Evolutionary conservation across 495 filamentous ascomycete species (phyloP), one percentile per base, ranked within the genome.

Genomic region (Xylaria bambusicola): DNA sequence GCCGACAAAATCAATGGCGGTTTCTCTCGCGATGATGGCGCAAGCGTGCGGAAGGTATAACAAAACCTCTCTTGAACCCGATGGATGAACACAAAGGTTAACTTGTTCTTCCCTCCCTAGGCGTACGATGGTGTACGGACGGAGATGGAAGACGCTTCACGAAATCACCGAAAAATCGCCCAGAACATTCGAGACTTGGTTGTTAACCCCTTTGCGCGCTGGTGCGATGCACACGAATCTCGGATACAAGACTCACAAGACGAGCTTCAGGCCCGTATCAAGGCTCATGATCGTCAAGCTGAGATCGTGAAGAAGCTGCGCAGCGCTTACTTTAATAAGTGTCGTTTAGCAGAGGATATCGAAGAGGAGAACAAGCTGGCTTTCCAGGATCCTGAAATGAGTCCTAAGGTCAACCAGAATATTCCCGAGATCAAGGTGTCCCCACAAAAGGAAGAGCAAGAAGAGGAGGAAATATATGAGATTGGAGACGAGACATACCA

Each of bases 341-440:
- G 94, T 67, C 89, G 94, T 45, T 82, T 96, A 42, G 87, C 97
- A 6, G 94, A 99, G 72, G 94, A 99, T 68, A 73, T 97, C 53
- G 95, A 98, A 66, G 94, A 99, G 74, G 94, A 99, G 81, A 96
- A 97, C 69, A 97, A 98, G 74, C 84, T 99, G 12, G 93, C 91
- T 29, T 97, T 98, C 71, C 91, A 97, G 68, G 91, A 90, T 60
- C 91, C 93, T 1, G 75, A 79, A 58, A 69, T 58, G 27, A 81
- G 79, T 66, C 79, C 82, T 13, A 78, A 81, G 56, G 64, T 73
- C 62, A 64, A 63, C 54, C 62, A 75, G 65, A 70, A 75, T 56
- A 77, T 80, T 61, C 82, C 81, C 44, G 80, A 82, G 64, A 87
- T 85, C 72, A 84, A 82, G 67, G 83, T 85, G 18, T 68, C 66